Evolutionary conservation across 257 asterid species (phyloP).

Genomic region (Osmanthus fragrans): DNA sequence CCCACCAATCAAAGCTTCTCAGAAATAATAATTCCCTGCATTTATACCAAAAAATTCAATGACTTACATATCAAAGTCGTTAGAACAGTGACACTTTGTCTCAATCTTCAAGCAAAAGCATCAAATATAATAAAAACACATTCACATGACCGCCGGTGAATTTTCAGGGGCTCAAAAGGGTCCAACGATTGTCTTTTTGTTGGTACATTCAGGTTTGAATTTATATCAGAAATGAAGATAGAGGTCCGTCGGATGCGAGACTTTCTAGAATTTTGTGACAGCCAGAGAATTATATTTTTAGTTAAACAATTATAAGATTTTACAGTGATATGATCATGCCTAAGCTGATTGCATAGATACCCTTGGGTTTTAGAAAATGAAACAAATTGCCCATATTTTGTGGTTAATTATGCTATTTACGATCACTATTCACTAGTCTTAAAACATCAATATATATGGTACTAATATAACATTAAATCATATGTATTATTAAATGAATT

Average conservation of each 20-base stretch:
- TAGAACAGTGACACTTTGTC: constrained; percentile 34
- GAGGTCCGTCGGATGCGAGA: neutral
- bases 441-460: too few relatives aligned
- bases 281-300: neutral
- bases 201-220: neutral
- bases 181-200: neutral
- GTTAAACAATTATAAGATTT: too few relatives aligned
- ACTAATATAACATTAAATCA: too few relatives aligned
- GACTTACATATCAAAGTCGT: constrained; percentile 52
- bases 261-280: neutral
- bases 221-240: neutral
- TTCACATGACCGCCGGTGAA: constrained; percentile 4
- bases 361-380: too few relatives aligned
- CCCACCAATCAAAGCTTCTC: constrained; percentile 23
- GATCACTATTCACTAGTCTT: too few relatives aligned
- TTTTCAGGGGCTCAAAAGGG: neutral
- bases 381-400: too few relatives aligned
- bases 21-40: constrained; percentile 33
- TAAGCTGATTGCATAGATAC: too few relatives aligned
- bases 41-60: constrained; percentile 2
- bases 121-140: constrained; percentile 26
- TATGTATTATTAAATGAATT: too few relatives aligned
- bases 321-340: too few relatives aligned
- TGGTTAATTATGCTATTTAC: too few relatives aligned
- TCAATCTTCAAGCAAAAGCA: constrained; percentile 64